Evolutionary conservation across 495 filamentous ascomycete species (phyloP), one percentile per base, ranked within the genome.

Genomic region (Delitschia confertaspora): DNA sequence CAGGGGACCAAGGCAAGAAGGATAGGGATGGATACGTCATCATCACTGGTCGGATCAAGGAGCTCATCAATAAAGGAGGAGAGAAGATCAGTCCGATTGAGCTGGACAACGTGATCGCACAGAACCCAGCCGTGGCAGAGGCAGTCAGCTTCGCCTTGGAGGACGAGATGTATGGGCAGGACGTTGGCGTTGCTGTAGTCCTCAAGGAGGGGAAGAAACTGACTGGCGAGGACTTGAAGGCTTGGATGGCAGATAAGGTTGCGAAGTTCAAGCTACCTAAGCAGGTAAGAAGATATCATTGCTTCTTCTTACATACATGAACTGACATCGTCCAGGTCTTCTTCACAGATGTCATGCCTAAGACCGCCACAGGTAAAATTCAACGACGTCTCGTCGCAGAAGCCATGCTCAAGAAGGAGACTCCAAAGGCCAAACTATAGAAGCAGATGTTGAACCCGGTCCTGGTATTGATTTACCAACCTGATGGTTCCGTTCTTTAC

Each of bases 341-440:
- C 63, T 85, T 87, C 49, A 84, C 81, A 4, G 69, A 83, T 39
- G 63, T 76, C 42, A 88, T 91, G 75, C 85, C 85, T 25, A 89
- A 89, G 67, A 93, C 85, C 17, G 82, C 85, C n/a, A 93, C 85
- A 6, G 85, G 85, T 20, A 93, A 89, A 67, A 78, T 89, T 38
- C 85, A 89, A 64, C 65, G 85, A 40, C 71, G 83, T 23, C 80
- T 84, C 47, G 83, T 89, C 8, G 85, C 85, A 4, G 80, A 88
- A 62, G 69, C 72, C 10, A 88, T 91, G 81, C 63, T 74, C 57
- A 81, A 77, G 64, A 55, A 62, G 44, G 60, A 64, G 32, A 43
- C 60, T 34, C 60, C 51, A 19, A 56, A 59, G 42, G 42, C 56
- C 20, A 59, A 56, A 45, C 38, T 59, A 32, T 59, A 53, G 26